A percentile compares a stretch with the other conserved stretches of the same genome.
Conservation (phyloP, 306 rosid genomes). For the Sophora flavescens region DNA sequence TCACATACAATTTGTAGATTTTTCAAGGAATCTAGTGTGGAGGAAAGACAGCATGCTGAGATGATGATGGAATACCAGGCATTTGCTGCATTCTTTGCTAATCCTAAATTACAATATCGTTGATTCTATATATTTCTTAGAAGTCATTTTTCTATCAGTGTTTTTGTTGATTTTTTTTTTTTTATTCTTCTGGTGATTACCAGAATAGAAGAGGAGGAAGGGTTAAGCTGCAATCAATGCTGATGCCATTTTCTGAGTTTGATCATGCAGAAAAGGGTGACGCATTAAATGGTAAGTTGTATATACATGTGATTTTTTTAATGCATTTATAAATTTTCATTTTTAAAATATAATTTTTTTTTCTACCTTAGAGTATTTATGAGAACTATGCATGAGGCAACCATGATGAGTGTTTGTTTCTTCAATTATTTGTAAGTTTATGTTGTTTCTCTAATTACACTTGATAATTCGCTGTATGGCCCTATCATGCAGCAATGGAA, state of each 20-base stretch:
- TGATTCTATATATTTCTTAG: neutral
- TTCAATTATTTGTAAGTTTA: neutral
- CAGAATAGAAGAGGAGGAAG: slow-evolving; percentile 57
- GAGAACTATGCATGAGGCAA: neutral
- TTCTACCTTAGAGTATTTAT: neutral
- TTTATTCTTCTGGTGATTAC: neutral
- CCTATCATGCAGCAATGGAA: slow-evolving; percentile 52
- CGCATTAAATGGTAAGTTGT: slow-evolving; percentile 53
- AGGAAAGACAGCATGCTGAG: slow-evolving; percentile 57
- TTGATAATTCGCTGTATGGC: neutral
- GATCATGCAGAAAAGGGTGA: slow-evolving; percentile 55
- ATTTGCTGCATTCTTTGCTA: neutral
- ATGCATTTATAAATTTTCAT: neutral
- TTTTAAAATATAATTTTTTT: neutral
- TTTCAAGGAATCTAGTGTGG: slow-evolving; percentile 55
- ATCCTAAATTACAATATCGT: neutral
- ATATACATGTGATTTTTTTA: neutral
- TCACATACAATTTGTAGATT: slow-evolving; percentile 35
- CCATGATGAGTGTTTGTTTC: neutral
- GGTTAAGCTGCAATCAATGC: slow-evolving; percentile 50
- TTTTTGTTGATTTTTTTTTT: neutral
- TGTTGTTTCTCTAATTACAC: slow-evolving; percentile 2
- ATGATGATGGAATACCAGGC: slow-evolving; percentile 57
- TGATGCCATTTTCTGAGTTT: slow-evolving; percentile 52
- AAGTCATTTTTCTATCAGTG: slow-evolving; percentile 2